phyloP scores from a whole-genome alignment of 108 stramenopile species.

The Parmales sp. region DNA sequence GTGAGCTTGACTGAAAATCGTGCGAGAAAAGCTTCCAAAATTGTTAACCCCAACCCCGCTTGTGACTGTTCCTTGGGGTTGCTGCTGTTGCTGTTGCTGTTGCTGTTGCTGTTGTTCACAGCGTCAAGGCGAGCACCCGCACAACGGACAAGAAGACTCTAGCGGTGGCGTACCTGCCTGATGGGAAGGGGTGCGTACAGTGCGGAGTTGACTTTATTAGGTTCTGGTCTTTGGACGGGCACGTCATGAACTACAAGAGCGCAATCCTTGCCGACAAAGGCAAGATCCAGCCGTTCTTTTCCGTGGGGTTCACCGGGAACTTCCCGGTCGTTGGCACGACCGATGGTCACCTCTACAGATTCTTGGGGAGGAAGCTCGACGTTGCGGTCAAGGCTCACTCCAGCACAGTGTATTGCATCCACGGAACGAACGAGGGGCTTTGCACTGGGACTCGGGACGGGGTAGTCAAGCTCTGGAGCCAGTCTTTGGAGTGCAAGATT shows the following conservation, averaged over 20 bases:
- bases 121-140: constrained; percentile 11
- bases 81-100: too few species aligned
- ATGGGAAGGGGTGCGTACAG: constrained; percentile 18
- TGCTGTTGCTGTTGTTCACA: too few species aligned
- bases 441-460: constrained; percentile 40
- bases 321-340: constrained; percentile 13
- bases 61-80: too few species aligned
- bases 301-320: constrained; percentile 11
- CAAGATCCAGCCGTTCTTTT: constrained; percentile 14
- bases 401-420: constrained; percentile 31
- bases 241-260: not conserved
- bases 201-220: constrained; percentile 24
- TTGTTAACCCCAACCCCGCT: too few species aligned
- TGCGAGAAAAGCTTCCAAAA: too few species aligned
- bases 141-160: constrained; percentile 9
- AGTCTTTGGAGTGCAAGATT: constrained; percentile 25
- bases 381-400: constrained; percentile 40
- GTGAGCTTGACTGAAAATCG: too few species aligned
- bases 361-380: constrained; percentile 25
- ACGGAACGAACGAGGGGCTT: constrained; percentile 30
- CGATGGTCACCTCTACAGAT: constrained; percentile 31
- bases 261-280: constrained; percentile 13
- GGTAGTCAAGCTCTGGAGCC: constrained; percentile 39
- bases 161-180: constrained; percentile 1
- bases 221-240: constrained; percentile 23